phyloP scores from a whole-genome alignment of 2,329 filamentous ascomycete genomes.

The Cladophialophora immunda region DNA sequence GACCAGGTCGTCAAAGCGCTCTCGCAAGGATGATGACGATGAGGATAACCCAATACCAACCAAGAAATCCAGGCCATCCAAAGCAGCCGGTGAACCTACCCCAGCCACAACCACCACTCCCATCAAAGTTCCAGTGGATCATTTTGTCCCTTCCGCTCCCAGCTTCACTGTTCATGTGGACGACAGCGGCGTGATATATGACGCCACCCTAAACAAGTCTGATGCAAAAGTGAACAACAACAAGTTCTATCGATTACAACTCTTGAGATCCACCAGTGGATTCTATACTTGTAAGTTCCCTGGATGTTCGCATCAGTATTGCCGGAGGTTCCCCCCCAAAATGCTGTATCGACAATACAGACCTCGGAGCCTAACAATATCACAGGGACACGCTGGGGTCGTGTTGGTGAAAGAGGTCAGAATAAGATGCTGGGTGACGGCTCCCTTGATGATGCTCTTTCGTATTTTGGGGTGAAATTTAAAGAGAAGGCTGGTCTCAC shows the following conservation, averaged over 20 bases:
- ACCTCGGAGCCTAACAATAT: not conserved
- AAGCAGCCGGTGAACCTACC: constrained; percentile 27
- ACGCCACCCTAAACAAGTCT: constrained; percentile 81
- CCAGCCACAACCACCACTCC: constrained; percentile 42
- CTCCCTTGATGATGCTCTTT: constrained; percentile 50
- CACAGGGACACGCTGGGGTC: constrained; percentile 75
- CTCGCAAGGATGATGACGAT: constrained; percentile 27
- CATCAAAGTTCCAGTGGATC: constrained; percentile 62
- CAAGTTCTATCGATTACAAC: constrained; percentile 73
- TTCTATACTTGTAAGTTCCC: constrained; percentile 60
- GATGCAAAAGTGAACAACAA: constrained; percentile 62
- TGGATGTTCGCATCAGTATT: not conserved
- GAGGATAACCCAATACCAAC: constrained; percentile 13
- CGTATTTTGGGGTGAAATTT: constrained; percentile 65
- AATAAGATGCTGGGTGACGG: constrained; percentile 52
- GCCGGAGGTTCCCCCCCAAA: not conserved
- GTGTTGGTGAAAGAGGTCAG: constrained; percentile 69
- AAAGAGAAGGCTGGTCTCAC: constrained; percentile 63
- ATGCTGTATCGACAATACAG: not conserved
- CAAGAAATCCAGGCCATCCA: constrained; percentile 24
- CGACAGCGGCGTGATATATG: constrained; percentile 72
- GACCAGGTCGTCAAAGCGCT: constrained; percentile 26
- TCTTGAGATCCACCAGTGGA: constrained; percentile 47
- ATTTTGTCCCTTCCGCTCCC: constrained; percentile 48
- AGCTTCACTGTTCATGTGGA: constrained; percentile 71